phyloP scores from a whole-genome alignment of 2,329 filamentous ascomycete genomes.

The Diaporthe eres region DNA sequence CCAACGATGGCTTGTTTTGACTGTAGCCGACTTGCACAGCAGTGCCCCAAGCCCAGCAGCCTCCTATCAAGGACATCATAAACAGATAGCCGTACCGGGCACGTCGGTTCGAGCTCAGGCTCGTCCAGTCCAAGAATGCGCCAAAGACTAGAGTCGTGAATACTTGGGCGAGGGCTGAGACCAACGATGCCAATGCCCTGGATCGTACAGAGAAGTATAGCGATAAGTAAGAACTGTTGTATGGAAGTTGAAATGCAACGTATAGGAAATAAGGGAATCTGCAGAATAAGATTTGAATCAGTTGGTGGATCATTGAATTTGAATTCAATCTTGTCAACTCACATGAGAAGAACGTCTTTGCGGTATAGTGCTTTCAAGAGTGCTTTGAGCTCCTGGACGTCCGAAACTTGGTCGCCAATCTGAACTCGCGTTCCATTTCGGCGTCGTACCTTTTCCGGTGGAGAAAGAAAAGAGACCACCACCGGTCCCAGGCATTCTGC shows the following conservation, averaged over 20 bases:
- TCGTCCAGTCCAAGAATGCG: conserved; percentile 47
- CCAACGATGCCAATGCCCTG: conserved; percentile 44
- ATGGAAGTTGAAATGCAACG: conserved; percentile 35
- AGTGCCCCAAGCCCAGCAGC: conserved; percentile 49
- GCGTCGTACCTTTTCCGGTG: not conserved
- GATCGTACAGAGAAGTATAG: conserved; percentile 45
- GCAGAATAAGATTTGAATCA: not conserved
- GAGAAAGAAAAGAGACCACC: conserved; percentile 17
- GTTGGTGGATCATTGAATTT: not conserved
- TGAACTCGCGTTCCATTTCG: conserved; percentile 38
- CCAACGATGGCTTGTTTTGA: conserved; percentile 46
- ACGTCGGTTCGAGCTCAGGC: conserved; percentile 42
- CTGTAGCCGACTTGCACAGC: conserved; percentile 50
- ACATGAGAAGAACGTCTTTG: conserved; percentile 22
- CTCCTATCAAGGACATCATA: conserved; percentile 48
- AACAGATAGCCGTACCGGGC: conserved; percentile 45
- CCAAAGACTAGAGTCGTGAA: conserved; percentile 46
- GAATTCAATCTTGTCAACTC: not conserved
- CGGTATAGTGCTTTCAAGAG: not conserved
- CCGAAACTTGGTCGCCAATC: conserved; percentile 32
- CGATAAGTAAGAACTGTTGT: conserved; percentile 44
- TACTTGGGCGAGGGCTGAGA: conserved; percentile 48
- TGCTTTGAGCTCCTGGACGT: conserved; percentile 39
- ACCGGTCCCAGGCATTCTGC: conserved; percentile 21
- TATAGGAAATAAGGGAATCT: conserved; percentile 15